Percentiles rank a stretch among this genome's conserved stretches.
Conservation (phyloP, 2,329 filamentous ascomycete genomes). For the Graphiopsis chlorocephala region DNA sequence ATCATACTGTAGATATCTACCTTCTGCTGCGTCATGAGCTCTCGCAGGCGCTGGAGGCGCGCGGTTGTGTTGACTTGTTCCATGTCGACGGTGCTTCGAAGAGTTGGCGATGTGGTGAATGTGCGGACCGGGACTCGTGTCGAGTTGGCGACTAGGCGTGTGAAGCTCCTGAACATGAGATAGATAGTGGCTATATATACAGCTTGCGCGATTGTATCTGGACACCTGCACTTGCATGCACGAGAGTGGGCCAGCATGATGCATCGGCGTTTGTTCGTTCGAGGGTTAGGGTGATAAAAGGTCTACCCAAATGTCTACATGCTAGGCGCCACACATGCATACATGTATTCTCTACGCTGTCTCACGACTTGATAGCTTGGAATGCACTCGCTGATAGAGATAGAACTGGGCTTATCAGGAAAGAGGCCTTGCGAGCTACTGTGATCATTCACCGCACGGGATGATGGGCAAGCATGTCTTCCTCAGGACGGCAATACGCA, state of each 20-base stretch:
- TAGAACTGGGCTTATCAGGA: too few species aligned
- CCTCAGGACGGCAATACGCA: background rate
- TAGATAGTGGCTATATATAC: background rate
- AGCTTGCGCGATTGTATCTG: background rate
- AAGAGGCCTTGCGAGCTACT: too few species aligned
- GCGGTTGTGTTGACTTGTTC: constrained; percentile 74
- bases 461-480: too few species aligned
- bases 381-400: too few species aligned
- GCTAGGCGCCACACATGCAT: background rate
- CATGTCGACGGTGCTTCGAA: constrained; percentile 55
- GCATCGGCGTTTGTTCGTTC: background rate
- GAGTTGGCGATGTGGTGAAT: constrained; percentile 24
- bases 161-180: constrained; percentile 15
- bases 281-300: background rate
- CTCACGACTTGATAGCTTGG: too few species aligned
- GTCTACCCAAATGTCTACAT: background rate
- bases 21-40: constrained; percentile 81
- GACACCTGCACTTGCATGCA: background rate
- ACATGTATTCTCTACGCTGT: background rate
- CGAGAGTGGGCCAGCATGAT: background rate
- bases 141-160: constrained; percentile 1
- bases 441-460: too few species aligned
- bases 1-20: constrained; percentile 87
- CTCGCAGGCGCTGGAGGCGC: constrained; percentile 72
- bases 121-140: constrained; percentile 14